Base-by-base conservation (phyloP, 2,329 filamentous ascomycete species). In the Penicillium thymicola region DNA sequence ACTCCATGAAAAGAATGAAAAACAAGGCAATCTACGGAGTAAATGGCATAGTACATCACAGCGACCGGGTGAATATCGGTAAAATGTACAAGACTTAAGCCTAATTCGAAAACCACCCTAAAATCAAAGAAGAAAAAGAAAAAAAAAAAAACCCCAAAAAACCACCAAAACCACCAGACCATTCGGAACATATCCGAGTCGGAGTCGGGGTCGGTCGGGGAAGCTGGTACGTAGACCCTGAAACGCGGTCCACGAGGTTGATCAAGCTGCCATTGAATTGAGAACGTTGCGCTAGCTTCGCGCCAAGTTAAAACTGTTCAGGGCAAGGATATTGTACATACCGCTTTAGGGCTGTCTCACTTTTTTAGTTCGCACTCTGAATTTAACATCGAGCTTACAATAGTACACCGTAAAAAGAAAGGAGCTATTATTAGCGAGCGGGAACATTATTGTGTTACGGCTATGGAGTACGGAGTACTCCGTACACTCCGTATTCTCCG, bases 361-460 rank as follows among this genome's bases (percentile, higher is more conserved):
- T 43, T 37, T 21, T 38, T 47, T 48, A 48, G 27, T 46, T 46
- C 44, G 44, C 21, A 34, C 30, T 46, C 11, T 13, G 14, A 13
- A 46, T 25, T 25, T 46, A 36, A 30, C 14, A 47, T 36, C 44
- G 32, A 36, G 44, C 44, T 34, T 47, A 46, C 21, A 21, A 21
- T 21, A 21, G 27, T 10, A 21, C n/a, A 23, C n/a, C 44, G 27
- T 46, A n/a, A 34, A 28, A 37, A 16, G 23, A 40, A 45, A 10
- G 4, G 6, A 40, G 43, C 51, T 54, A 54, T 54, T 41, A 54
- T 54, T 54, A 54, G 51, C 51, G 51, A 54, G 25, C n/a, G 34
- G 27, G 27, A 54, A 42, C 4, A 21, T 42, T 48, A 34, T 47
- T 16, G 43, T 47, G 18, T 8, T 7, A 53, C 14, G 21, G 14